Percentiles rank a stretch among this genome's conserved stretches.
phyloP scores from a whole-genome alignment of 768 basidiomycete species.

The Hortiboletus flavorubellus region DNA sequence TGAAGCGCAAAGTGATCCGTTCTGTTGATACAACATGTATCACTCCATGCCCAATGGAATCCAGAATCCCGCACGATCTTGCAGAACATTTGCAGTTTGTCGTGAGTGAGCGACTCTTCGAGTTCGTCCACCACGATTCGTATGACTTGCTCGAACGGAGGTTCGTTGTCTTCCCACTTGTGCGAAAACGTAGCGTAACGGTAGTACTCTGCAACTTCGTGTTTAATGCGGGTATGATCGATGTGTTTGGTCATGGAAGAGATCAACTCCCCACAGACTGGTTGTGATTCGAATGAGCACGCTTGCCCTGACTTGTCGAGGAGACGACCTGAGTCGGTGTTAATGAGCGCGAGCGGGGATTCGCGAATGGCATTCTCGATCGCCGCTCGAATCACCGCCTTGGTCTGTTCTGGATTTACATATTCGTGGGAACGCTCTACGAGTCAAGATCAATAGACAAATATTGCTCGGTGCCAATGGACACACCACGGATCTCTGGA shows the following conservation, averaged over 20 bases:
- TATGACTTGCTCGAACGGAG: background rate
- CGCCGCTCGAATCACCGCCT: background rate
- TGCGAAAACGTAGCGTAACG: background rate
- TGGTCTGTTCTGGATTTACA: background rate
- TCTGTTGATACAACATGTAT: background rate
- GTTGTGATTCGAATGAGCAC: background rate
- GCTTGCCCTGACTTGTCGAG: background rate
- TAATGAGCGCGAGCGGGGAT: conserved; percentile 1
- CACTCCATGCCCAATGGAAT: background rate
- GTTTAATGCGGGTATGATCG: background rate
- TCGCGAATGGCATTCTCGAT: conserved; percentile 1
- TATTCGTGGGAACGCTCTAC: background rate
- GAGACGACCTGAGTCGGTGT: conserved; percentile 3
- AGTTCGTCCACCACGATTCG: background rate
- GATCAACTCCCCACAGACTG: background rate
- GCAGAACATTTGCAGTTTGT: background rate
- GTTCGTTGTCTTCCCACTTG: background rate
- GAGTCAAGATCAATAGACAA: background rate
- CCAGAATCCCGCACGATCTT: background rate
- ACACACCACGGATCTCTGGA: background rate
- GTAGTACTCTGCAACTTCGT: background rate
- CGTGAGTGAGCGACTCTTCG: background rate
- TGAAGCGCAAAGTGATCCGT: background rate
- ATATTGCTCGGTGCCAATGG: no score
- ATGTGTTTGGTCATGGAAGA: conserved; percentile 5